Base-by-base conservation (phyloP, 164 flowering plant species). In the Chloranthus sessilifolius region DNA sequence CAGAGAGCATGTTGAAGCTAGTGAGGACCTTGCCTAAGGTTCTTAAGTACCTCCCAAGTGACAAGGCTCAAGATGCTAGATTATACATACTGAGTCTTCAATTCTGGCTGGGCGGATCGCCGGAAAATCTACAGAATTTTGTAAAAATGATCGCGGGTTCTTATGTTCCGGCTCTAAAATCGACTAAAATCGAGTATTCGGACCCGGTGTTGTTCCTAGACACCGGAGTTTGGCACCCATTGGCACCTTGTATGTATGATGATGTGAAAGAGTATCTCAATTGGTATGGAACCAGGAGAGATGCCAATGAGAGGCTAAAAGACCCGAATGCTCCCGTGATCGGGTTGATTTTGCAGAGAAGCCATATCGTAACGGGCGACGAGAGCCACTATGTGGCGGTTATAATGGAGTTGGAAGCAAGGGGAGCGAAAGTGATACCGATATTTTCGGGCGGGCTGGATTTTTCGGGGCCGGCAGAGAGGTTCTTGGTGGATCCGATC, bases 71-170 rank as follows among this genome's bases (percentile, higher is more conserved):
- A 52, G 99, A 94, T 73, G 99, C 99, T 27, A 64, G 99, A 65
- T 63, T 86, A 20, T 94, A 86, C 55, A 94, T 94, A 0, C 76
- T 94, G 25, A 94, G 99, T 61, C 60, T 94, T 55, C 97, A 94
- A 66, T 94, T 88, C 59, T 94, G 99, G 99, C 96, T 94, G 43
- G 99, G 99, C 15, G 99, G 99, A 27, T 94, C 99, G 0, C 95
- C 99, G 3, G 96, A 94, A 48, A 94, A 94, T 63, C 45, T 94
- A 63, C 74, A 71, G 61, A 94, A 94, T 69, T 94, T 94, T 61
- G 25, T 94, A 62, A 94, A 89, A 50, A 94, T 94, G 99, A 79
- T 94, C 0, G 72, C 96, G 16, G 95, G 99, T 30, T 86, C 99
- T 21, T 94, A 94, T 59, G 75, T 94, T 47, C 99, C 99, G 0